Percentiles rank a stretch among this genome's conserved stretches.
phyloP scores from a whole-genome alignment of 228 moss, liverwort and hornwort species.

The Sphagnum magellanicum region DNA sequence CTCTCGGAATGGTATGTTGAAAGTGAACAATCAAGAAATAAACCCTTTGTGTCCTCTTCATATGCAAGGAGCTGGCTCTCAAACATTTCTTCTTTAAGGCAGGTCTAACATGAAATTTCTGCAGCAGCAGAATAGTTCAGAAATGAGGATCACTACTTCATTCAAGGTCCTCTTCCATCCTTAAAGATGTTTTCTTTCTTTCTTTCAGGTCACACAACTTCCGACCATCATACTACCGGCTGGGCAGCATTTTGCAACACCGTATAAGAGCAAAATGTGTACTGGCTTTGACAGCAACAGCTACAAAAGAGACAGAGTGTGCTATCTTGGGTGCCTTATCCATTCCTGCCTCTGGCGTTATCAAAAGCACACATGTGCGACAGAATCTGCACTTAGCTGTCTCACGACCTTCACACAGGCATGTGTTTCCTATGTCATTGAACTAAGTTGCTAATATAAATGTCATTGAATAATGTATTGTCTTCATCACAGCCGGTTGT shows the following conservation, averaged over 20 bases:
- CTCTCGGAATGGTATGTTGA: conserved; percentile 76
- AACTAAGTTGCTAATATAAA: too few relatives aligned
- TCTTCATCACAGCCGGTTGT: too few relatives aligned
- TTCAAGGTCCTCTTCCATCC: too few relatives aligned
- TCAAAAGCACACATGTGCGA: conserved; percentile 60
- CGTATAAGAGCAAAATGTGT: conserved; percentile 71
- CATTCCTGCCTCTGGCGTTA: conserved; percentile 51
- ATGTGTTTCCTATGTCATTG: conserved; percentile 8
- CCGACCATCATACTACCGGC: conserved; percentile 83
- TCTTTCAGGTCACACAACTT: conserved; percentile 94
- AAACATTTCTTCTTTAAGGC: too few relatives aligned
- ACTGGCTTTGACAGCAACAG: conserved; percentile 89
- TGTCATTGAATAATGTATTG: too few relatives aligned
- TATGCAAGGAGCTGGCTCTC: too few relatives aligned
- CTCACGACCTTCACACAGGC: conserved; percentile 57
- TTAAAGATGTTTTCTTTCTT: neutral
- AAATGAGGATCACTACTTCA: too few relatives aligned
- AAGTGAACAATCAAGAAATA: too few relatives aligned
- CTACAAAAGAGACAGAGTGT: conserved; percentile 68
- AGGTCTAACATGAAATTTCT: too few relatives aligned
- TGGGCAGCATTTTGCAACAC: conserved; percentile 67
- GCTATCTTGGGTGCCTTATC: conserved; percentile 64
- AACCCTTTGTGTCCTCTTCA: too few relatives aligned
- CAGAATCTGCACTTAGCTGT: conserved; percentile 66
- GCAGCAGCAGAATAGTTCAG: too few relatives aligned